Percentiles rank a stretch among this genome's conserved stretches.
Evolutionary conservation across 1,284 basidiomycete genomes (phyloP).

Genomic region (Ustilago esculenta): DNA sequence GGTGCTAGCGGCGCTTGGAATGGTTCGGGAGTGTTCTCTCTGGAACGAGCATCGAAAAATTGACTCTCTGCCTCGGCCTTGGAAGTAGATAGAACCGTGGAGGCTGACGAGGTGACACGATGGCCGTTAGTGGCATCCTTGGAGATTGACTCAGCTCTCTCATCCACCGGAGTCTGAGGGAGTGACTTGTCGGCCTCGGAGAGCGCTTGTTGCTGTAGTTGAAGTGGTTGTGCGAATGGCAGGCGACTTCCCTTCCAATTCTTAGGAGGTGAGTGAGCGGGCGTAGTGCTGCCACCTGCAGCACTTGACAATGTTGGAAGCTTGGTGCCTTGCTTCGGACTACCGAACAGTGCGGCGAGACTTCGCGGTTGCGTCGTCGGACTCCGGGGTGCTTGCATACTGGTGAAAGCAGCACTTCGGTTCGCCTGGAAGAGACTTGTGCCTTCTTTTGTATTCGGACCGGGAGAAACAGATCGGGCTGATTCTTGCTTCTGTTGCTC

Average conservation of each 20-base stretch:
- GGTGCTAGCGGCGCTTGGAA: slow-evolving; percentile 1
- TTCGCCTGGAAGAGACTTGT: slow-evolving; percentile 20
- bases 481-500: slow-evolving; percentile 29
- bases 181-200: slow-evolving; percentile 23
- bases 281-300: slow-evolving; percentile 34
- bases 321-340: slow-evolving; percentile 39
- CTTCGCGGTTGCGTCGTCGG: slow-evolving; percentile 33
- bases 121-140: background rate
- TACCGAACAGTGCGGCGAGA: slow-evolving; percentile 41
- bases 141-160: background rate
- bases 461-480: slow-evolving; percentile 17
- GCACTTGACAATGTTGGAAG: slow-evolving; percentile 30
- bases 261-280: slow-evolving; percentile 45
- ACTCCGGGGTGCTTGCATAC: slow-evolving; percentile 22
- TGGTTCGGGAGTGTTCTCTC: slow-evolving; percentile 33
- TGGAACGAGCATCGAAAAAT: slow-evolving; percentile 43
- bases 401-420: background rate
- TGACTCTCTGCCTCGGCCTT: slow-evolving; percentile 25
- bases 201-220: slow-evolving; percentile 12
- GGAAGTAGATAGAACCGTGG: slow-evolving; percentile 17
- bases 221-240: slow-evolving; percentile 26
- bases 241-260: slow-evolving; percentile 31
- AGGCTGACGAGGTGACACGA: slow-evolving; percentile 26
- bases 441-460: slow-evolving; percentile 12
- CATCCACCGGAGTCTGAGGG: slow-evolving; percentile 27